phyloP scores from a whole-genome alignment of 768 basidiomycete species.

The Suillus cothurnatus region DNA sequence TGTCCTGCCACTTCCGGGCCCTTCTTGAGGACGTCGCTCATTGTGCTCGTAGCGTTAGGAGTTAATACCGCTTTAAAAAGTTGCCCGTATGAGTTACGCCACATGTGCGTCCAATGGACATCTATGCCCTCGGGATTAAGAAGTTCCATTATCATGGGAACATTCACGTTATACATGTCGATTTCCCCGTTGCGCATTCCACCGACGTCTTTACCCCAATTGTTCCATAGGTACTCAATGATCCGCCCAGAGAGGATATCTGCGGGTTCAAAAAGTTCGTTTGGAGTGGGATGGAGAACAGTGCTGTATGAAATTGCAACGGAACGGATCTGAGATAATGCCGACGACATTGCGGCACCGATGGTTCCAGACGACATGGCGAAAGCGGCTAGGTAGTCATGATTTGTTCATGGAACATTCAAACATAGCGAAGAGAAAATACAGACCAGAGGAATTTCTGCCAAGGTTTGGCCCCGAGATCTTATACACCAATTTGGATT shows the following conservation, averaged over 20 bases:
- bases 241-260: constrained; percentile 69
- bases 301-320: constrained; percentile 91
- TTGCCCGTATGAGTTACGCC: constrained; percentile 83
- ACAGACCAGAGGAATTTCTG: constrained; percentile 77
- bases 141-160: constrained; percentile 75
- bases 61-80: constrained; percentile 61
- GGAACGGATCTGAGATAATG: constrained; percentile 68
- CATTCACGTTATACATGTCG: constrained; percentile 85
- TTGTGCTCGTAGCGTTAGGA: constrained; percentile 20
- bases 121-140: constrained; percentile 61
- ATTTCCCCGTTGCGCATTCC: constrained; percentile 65
- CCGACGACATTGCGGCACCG: constrained; percentile 85
- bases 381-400: constrained; percentile 64
- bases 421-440: neutral
- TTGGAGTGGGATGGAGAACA: constrained; percentile 68
- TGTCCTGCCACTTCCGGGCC: constrained; percentile 45
- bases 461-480: constrained; percentile 88
- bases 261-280: constrained; percentile 64
- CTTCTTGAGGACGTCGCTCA: constrained; percentile 35
- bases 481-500: constrained; percentile 35
- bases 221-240: constrained; percentile 72
- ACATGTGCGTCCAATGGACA: constrained; percentile 80
- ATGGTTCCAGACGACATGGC: constrained; percentile 90
- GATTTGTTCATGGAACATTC: constrained; percentile 7
- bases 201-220: constrained; percentile 76